Percentiles rank a stretch among this genome's conserved stretches.
Conservation (phyloP, 768 basidiomycete species). For the Boletus eberwhitei region DNA sequence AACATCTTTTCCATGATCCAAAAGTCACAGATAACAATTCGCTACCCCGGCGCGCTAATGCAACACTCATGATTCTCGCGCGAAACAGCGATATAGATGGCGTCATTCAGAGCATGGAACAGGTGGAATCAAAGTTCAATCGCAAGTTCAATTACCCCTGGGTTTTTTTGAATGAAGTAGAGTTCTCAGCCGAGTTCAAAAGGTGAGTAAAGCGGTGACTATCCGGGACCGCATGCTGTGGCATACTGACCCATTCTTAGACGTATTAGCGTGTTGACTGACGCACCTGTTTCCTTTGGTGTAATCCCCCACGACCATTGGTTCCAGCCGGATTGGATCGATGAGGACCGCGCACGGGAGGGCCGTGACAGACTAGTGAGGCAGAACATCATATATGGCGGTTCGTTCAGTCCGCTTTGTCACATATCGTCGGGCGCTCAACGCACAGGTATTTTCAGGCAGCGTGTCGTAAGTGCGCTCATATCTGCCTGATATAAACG, state of each 20-base stretch:
- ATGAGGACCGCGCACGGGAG: conserved; percentile 57
- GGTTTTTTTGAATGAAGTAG: conserved; percentile 61
- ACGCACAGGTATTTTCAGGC: conserved; percentile 25
- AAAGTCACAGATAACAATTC: background rate
- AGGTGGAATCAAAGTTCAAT: conserved; percentile 60
- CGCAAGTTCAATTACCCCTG: conserved; percentile 56
- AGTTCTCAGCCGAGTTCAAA: conserved; percentile 55
- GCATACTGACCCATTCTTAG: conserved; percentile 25
- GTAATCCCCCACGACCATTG: conserved; percentile 59
- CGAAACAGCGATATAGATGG: conserved; percentile 45
- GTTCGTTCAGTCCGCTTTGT: conserved; percentile 27
- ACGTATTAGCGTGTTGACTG: conserved; percentile 36
- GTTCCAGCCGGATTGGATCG: conserved; percentile 72
- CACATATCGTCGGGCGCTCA: background rate
- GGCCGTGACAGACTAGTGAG: conserved; percentile 50
- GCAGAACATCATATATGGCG: conserved; percentile 48
- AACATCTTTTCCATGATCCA: conserved; percentile 3
- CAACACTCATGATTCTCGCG: conserved; percentile 55
- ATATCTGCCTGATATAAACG: background rate
- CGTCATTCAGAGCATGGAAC: conserved; percentile 47
- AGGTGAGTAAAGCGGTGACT: conserved; percentile 22
- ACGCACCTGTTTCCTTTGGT: conserved; percentile 49
- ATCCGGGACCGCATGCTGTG: background rate
- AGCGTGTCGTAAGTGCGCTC: conserved; percentile 40
- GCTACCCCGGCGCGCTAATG: conserved; percentile 44